Percentiles rank a stretch among this genome's conserved stretches.
These are phyloP conservation scores for Trichophaea hybrida DNA, from an alignment of 2,329 filamentous ascomycete species.

Conservation along the genomic window DNA sequence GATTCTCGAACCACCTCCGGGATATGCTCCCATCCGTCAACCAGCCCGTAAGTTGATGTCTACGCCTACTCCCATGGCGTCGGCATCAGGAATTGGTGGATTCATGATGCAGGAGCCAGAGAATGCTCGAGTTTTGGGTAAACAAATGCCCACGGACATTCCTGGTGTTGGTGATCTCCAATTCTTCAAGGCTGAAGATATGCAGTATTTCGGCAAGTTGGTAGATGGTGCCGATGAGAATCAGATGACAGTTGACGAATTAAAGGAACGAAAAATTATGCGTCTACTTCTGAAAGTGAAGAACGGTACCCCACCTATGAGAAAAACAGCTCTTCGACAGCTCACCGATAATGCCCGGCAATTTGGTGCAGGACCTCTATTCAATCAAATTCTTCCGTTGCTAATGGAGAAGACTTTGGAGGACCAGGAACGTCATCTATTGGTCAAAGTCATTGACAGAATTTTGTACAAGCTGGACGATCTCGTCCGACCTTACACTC, in stretches of 20 bases:
- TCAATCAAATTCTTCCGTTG: slow-evolving; percentile 91
- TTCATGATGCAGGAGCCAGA: slow-evolving; percentile 98
- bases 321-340: slow-evolving; percentile 93
- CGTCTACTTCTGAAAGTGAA: slow-evolving; percentile 91
- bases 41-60: slow-evolving; percentile 60
- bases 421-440: slow-evolving; percentile 91
- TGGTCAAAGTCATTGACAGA: slow-evolving; percentile 98
- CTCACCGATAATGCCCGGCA: slow-evolving; percentile 93
- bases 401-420: slow-evolving; percentile 98
- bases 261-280: slow-evolving; percentile 99
- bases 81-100: slow-evolving; percentile 50
- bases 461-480: slow-evolving; percentile 98
- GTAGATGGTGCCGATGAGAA: slow-evolving; percentile 91
- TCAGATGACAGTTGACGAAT: slow-evolving; percentile 75
- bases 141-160: slow-evolving; percentile 87
- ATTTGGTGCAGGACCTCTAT: slow-evolving; percentile 84
- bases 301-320: slow-evolving; percentile 96
- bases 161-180: slow-evolving; percentile 90
- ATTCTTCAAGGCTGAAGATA: slow-evolving; percentile 97
- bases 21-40: slow-evolving; percentile 72
- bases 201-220: slow-evolving; percentile 96
- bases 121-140: slow-evolving; percentile 65
- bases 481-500: slow-evolving; percentile 85
- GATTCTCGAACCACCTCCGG: slow-evolving; percentile 74
- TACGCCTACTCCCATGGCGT: slow-evolving; percentile 50